Percentiles rank a stretch among this genome's conserved stretches.
Evolutionary conservation across 345 rosid species (phyloP).

Genomic region (Eutrema heterophyllum): DNA sequence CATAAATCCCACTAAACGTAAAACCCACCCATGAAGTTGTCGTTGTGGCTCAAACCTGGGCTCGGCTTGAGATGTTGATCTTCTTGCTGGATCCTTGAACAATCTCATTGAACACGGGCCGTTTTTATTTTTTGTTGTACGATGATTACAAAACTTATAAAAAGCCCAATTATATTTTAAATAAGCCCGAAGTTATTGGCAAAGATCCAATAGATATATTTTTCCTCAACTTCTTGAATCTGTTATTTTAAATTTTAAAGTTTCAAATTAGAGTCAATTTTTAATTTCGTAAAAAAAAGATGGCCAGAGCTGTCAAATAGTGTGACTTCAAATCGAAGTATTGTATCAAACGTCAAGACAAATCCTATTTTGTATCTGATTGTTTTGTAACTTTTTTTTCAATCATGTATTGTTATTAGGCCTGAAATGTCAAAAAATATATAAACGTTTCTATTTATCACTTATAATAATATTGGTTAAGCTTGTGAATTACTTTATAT

Average conservation of each 20-base stretch:
- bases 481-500: background rate
- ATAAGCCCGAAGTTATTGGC: background rate
- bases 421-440: background rate
- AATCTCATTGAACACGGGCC: background rate
- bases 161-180: background rate
- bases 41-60: background rate
- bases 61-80: background rate
- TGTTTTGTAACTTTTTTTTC: background rate
- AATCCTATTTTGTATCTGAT: background rate
- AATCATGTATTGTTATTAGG: background rate
- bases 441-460: background rate
- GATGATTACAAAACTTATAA: background rate
- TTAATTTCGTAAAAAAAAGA: background rate
- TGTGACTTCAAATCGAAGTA: slow-evolving; percentile 11
- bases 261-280: background rate
- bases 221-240: background rate
- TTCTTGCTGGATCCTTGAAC: background rate
- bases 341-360: slow-evolving; percentile 12
- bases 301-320: background rate
- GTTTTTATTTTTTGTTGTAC: background rate
- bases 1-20: too few species aligned
- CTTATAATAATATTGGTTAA: background rate
- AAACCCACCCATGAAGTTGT: too few species aligned
- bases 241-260: background rate
- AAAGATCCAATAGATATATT: background rate